Percentiles rank a stretch among this genome's conserved stretches.
Evolutionary conservation across 1,284 basidiomycete species (phyloP).

Genomic region (Phlebopus sp.): DNA sequence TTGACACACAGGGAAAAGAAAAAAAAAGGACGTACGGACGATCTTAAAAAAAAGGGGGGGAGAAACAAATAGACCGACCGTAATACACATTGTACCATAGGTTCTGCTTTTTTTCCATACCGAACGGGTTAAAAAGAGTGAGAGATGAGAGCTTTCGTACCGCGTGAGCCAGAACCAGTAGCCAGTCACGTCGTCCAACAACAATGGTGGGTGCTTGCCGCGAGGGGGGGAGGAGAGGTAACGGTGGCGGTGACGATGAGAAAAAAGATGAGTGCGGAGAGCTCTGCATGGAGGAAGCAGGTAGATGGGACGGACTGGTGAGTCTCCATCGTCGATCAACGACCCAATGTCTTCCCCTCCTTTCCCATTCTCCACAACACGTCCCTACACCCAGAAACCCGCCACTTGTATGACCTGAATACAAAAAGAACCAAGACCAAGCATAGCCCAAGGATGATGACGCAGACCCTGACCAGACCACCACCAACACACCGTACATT

Average conservation of each 20-base stretch:
- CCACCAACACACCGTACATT: background rate
- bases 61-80: constrained; percentile 11
- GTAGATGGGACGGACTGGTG: constrained; percentile 16
- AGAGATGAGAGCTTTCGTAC: constrained; percentile 3
- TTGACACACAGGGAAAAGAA: no score
- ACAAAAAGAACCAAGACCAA: background rate
- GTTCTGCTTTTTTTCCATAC: constrained; percentile 3
- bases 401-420: no score
- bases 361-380: no score
- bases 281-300: constrained; percentile 6
- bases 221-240: background rate
- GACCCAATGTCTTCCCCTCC: background rate
- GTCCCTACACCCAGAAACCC: background rate
- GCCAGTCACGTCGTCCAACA: background rate
- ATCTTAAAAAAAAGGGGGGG: background rate
- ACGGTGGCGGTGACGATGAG: background rate
- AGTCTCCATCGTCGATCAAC: constrained; percentile 7
- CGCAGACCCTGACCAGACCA: constrained; percentile 3
- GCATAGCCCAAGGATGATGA: constrained; percentile 1
- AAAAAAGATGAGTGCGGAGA: constrained; percentile 8
- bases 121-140: constrained; percentile 10
- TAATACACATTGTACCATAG: constrained; percentile 12
- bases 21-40: no score
- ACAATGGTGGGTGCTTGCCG: background rate
- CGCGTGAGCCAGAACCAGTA: constrained; percentile 1